A percentile compares a stretch with the other conserved stretches of the same genome.
Evolutionary conservation across 768 basidiomycete genomes (phyloP).

Genomic region (Pleurotus tuoliensis): DNA sequence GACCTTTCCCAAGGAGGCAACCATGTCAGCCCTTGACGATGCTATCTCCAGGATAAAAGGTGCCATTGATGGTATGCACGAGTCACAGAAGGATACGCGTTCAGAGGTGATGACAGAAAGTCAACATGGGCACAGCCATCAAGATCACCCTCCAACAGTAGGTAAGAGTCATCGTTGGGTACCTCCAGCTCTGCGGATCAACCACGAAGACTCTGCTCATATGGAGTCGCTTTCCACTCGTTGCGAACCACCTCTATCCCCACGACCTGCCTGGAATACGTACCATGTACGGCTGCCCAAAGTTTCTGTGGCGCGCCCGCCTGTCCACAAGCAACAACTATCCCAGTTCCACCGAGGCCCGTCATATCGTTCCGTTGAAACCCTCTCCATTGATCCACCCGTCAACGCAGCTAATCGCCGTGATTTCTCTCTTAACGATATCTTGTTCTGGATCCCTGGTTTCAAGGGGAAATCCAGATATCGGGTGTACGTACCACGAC

Average conservation of each 20-base stretch:
- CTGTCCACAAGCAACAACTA: constrained; percentile 46
- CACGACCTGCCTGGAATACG: constrained; percentile 33
- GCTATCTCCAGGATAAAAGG: constrained; percentile 85
- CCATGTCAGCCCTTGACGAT: constrained; percentile 76
- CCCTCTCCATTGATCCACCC: constrained; percentile 70
- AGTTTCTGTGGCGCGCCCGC: constrained; percentile 35
- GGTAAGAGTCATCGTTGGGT: constrained; percentile 48
- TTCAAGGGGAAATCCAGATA: constrained; percentile 38
- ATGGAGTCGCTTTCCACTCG: constrained; percentile 38
- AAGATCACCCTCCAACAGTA: constrained; percentile 10
- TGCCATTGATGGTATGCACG: constrained; percentile 67
- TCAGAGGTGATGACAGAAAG: constrained; percentile 17
- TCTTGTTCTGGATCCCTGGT: constrained; percentile 51
- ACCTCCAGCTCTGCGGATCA: constrained; percentile 41
- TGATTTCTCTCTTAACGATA: constrained; percentile 61
- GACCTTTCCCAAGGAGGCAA: constrained; percentile 42
- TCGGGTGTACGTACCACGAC: constrained; percentile 38
- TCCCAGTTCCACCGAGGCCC: constrained; percentile 35
- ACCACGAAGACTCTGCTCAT: constrained; percentile 32
- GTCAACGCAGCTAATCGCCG: constrained; percentile 58
- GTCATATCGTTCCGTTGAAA: constrained; percentile 51
- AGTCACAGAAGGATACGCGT: constrained; percentile 30
- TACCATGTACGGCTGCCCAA: constrained; percentile 48
- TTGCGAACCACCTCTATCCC: constrained; percentile 44
- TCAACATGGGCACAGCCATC: constrained; percentile 5